Percentiles rank a stretch among this genome's conserved stretches.
These are phyloP conservation scores for Solanum phureja DNA, from an alignment of 257 asterid genomes.

Conservation along the genomic window DNA sequence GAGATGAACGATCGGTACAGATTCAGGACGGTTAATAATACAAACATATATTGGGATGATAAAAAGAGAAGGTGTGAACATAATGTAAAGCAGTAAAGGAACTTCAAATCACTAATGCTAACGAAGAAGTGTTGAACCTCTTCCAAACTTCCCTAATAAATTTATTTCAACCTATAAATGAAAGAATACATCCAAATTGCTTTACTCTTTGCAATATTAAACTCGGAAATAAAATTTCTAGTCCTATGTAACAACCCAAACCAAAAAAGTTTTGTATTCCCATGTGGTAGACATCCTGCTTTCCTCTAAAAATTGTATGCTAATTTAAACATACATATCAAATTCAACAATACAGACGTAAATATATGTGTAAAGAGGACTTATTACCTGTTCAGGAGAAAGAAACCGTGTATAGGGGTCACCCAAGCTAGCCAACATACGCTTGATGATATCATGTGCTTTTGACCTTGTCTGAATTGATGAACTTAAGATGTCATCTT, in stretches of 20 bases:
- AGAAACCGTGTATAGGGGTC: conserved; percentile 93
- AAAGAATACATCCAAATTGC: neutral
- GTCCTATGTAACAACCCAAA: neutral
- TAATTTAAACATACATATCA: neutral
- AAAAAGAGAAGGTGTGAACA: neutral
- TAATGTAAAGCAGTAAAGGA: neutral
- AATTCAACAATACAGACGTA: neutral
- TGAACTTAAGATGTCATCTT: conserved; percentile 54
- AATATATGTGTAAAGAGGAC: neutral
- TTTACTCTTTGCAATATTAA: neutral
- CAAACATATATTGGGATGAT: neutral
- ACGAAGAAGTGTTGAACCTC: neutral
- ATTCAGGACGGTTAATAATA: neutral
- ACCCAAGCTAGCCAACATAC: conserved; percentile 83
- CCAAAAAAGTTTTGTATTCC: neutral
- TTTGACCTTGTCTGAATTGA: conserved; percentile 63
- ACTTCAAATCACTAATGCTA: neutral
- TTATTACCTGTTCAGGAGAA: conserved; percentile 69
- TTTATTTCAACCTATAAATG: neutral
- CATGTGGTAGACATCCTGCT: neutral
- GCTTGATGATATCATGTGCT: conserved; percentile 75
- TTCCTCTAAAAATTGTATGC: neutral
- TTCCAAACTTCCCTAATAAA: neutral
- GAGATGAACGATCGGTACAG: neutral
- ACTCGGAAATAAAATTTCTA: neutral